Conservation (phyloP, 768 basidiomycete species). For the Phanerodontia chrysosporium region DNA sequence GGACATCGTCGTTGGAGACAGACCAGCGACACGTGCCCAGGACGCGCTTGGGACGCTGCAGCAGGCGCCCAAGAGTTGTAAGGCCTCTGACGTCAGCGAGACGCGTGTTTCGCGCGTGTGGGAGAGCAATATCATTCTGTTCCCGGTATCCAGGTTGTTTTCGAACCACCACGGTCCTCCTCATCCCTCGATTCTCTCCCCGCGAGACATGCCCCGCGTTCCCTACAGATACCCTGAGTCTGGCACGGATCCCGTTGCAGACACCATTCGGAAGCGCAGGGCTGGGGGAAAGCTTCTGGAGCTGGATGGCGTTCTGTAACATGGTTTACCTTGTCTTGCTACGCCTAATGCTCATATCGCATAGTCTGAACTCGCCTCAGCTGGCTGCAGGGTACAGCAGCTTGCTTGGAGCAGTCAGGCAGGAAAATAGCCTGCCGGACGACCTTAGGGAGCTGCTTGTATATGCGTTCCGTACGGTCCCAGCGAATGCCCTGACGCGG, state of each 20-base stretch:
- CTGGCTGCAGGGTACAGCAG: conserved; percentile 16
- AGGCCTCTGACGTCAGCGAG: neutral
- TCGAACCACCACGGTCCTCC: too few species aligned
- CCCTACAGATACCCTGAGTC: conserved; percentile 16
- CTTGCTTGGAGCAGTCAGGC: conserved; percentile 14
- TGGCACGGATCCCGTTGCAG: conserved; percentile 13
- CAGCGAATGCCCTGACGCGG: neutral
- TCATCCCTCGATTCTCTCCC: too few species aligned
- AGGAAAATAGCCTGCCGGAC: conserved; percentile 11
- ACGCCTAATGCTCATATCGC: neutral
- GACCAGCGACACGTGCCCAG: neutral
- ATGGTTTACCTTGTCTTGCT: neutral
- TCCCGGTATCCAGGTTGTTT: too few species aligned
- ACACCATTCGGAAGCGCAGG: conserved; percentile 16
- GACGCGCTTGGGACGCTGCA: neutral
- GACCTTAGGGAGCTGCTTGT: conserved; percentile 18
- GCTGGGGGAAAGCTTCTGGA: conserved; percentile 14
- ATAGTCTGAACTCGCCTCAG: conserved; percentile 16
- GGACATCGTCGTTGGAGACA: neutral
- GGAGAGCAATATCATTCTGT: too few species aligned
- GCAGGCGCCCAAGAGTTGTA: neutral
- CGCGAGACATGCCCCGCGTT: conserved; percentile 16
- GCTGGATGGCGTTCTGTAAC: conserved; percentile 17
- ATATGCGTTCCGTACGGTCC: neutral
- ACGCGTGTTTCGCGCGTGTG: neutral